Conservation (phyloP, 2,329 filamentous ascomycete genomes). For the Alternaria rosae region DNA sequence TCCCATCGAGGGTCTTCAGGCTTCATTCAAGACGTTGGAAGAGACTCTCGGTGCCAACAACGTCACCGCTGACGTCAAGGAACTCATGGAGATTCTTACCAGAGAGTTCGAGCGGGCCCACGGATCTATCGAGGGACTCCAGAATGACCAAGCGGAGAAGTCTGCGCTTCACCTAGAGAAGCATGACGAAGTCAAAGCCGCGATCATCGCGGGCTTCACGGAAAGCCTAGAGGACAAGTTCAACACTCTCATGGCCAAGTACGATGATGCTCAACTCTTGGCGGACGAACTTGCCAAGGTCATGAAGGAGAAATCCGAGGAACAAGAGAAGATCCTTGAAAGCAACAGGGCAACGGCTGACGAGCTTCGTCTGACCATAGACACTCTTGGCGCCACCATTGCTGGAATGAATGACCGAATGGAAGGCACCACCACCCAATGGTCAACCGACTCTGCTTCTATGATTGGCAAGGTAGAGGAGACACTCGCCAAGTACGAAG, state of each 20-base stretch:
- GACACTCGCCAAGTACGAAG: conserved; percentile 76
- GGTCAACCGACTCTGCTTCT: conserved; percentile 85
- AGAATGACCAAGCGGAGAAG: conserved; percentile 76
- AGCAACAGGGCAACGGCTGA: conserved; percentile 82
- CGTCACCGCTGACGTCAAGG: conserved; percentile 60
- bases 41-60: conserved; percentile 66
- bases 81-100: conserved; percentile 76
- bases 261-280: conserved; percentile 80
- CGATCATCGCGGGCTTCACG: conserved; percentile 62
- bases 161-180: conserved; percentile 64
- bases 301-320: conserved; percentile 74
- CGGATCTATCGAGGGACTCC: conserved; percentile 77
- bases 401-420: conserved; percentile 65
- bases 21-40: conserved; percentile 72
- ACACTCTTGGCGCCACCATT: conserved; percentile 76
- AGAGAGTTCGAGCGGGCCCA: conserved; percentile 88
- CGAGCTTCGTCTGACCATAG: conserved; percentile 84
- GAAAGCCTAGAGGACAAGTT: conserved; percentile 78
- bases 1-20: conserved; percentile 65
- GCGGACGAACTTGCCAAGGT: conserved; percentile 77
- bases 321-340: conserved; percentile 76
- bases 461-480: conserved; percentile 85
- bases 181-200: conserved; percentile 65
- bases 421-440: conserved; percentile 83
- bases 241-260: conserved; percentile 81